phyloP scores from a whole-genome alignment of 2,329 filamentous ascomycete genomes.

The Neoarthrinium moseri region DNA sequence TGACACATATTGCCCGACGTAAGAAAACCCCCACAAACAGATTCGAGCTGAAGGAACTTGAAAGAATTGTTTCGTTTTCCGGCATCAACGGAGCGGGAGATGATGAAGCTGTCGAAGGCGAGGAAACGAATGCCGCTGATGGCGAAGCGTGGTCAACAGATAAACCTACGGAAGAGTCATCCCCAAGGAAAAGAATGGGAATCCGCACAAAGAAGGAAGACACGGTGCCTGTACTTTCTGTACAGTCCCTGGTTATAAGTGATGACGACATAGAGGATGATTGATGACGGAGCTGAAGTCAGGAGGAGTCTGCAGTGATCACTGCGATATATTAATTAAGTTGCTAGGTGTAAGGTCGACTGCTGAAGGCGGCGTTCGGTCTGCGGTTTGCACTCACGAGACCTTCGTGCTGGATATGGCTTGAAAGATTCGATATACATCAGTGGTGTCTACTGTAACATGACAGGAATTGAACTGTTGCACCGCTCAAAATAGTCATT shows the following conservation, averaged over 20 bases:
- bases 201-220: conserved; percentile 32
- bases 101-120: conserved; percentile 30
- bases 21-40: conserved; percentile 15
- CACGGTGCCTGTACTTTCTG: conserved; percentile 30
- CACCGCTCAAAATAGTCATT: too few relatives aligned
- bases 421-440: too few relatives aligned
- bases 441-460: too few relatives aligned
- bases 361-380: too few relatives aligned
- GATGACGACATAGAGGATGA: conserved; percentile 85
- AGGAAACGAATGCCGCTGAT: conserved; percentile 36
- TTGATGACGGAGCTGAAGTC: too few relatives aligned
- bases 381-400: too few relatives aligned
- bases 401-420: too few relatives aligned
- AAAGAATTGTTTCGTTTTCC: conserved; percentile 67
- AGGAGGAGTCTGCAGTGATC: too few relatives aligned
- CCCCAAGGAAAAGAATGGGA: conserved; percentile 45
- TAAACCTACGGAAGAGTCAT: conserved; percentile 53
- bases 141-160: conserved; percentile 62
- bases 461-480: too few relatives aligned
- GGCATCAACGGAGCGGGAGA: conserved; percentile 45
- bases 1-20: conserved; percentile 62
- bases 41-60: conserved; percentile 32
- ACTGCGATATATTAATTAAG: too few relatives aligned
- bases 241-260: conserved; percentile 69
- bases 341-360: too few relatives aligned